A percentile compares a stretch with the other conserved stretches of the same genome.
These are phyloP conservation scores for Furcasterigmium furcatum DNA, from an alignment of 2,329 filamentous ascomycete genomes.

Conservation along the genomic window DNA sequence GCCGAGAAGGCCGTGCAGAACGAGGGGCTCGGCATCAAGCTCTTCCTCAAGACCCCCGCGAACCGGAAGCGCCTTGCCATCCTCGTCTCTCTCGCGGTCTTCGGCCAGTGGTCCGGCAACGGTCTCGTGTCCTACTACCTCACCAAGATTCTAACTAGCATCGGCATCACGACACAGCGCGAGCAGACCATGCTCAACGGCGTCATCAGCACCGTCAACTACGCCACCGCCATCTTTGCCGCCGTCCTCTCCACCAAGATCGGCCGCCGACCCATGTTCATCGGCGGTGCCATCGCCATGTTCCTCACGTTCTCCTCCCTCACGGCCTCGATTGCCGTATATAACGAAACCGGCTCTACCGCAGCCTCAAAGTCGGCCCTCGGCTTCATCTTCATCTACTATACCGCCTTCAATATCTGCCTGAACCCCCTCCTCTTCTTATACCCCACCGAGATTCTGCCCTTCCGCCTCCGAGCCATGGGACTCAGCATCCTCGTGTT, in stretches of 20 bases:
- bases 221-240: constrained; percentile 1
- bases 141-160: constrained; percentile 24
- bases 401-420: constrained; percentile 7
- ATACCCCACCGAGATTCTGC: constrained; percentile 22
- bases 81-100: constrained; percentile 16
- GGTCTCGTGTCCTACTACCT: constrained; percentile 35
- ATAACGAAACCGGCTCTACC: constrained; percentile 1
- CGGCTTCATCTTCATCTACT: constrained; percentile 35
- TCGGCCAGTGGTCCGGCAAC: constrained; percentile 21
- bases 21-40: neutral
- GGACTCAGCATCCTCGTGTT: constrained; percentile 19
- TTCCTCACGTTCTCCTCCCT: constrained; percentile 5
- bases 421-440: neutral
- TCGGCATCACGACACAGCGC: constrained; percentile 23
- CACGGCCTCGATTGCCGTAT: constrained; percentile 5
- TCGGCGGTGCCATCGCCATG: constrained; percentile 22
- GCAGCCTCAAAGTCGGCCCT: constrained; percentile 3
- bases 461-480: constrained; percentile 20
- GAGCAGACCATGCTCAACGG: constrained; percentile 37
- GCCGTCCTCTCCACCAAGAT: constrained; percentile 2
- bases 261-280: constrained; percentile 18
- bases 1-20: neutral
- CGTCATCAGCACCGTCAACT: constrained; percentile 3
- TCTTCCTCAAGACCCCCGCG: constrained; percentile 17
- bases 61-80: constrained; percentile 20